Evolutionary conservation across 1,139 yeast species (phyloP).

Genomic region (Martiniozyma asiatica): DNA sequence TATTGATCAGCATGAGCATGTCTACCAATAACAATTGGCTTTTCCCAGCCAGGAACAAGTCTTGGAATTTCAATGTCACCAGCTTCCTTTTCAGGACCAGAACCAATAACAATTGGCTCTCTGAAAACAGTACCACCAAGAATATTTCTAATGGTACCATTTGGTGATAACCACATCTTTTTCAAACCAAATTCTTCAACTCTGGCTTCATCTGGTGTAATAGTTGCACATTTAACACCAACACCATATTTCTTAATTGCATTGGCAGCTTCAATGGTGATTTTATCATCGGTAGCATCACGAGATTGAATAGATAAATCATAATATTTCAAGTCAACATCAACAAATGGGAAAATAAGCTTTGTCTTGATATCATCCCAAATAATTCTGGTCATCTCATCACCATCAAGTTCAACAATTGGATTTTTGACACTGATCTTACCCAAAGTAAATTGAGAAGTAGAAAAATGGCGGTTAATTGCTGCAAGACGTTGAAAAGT

Average conservation of each 20-base stretch:
- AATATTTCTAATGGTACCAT: conserved; percentile 91
- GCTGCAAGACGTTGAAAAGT: conserved; percentile 8
- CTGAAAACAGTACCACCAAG: conserved; percentile 94
- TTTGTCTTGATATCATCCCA: conserved; percentile 79
- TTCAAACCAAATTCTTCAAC: conserved; percentile 81
- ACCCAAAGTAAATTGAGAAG: conserved; percentile 1
- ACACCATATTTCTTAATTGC: conserved; percentile 85
- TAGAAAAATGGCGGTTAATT: conserved; percentile 9
- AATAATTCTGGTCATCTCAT: conserved; percentile 88
- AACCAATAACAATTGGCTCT: conserved; percentile 81
- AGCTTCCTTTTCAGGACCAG: conserved; percentile 14
- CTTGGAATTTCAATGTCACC: conserved; percentile 59
- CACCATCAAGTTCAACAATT: conserved; percentile 93
- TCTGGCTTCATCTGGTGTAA: conserved; percentile 96
- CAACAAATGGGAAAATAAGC: conserved; percentile 73
- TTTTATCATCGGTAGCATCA: conserved; percentile 78
- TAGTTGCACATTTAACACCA: conserved; percentile 94
- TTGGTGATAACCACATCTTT: conserved; percentile 96
- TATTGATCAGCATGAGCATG: conserved; percentile 97
- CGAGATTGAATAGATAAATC: conserved; percentile 80
- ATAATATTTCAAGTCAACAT: conserved; percentile 82
- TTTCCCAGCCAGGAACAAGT: conserved; percentile 84
- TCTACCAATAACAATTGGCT: conserved; percentile 92
- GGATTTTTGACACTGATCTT: conserved; percentile 82
- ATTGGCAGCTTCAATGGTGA: conserved; percentile 80